Base-by-base conservation (phyloP, 306 rosid genomes). In the Medicago arabica region DNA sequence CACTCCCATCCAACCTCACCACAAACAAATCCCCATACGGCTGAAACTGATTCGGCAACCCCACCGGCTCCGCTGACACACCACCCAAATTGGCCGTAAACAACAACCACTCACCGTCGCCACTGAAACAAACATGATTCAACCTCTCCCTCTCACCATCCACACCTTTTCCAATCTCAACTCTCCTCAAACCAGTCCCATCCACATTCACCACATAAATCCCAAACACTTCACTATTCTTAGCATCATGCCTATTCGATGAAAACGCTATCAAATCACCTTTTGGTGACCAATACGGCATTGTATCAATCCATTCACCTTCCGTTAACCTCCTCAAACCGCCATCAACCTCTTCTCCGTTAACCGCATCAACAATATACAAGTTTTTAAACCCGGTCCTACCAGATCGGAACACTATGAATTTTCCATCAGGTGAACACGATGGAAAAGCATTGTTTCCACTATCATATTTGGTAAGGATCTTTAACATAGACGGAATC, bases 211-310 rank as follows among this genome's bases (percentile, higher is more conserved):
- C 78, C 59, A 88, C 84, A 66, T 89, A 91, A n/a, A 91, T 88
- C 74, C 97, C 86, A 65, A 94, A 94, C 8, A 53, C 79, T 6
- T 77, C 91, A 0, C 2, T 38, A 2, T 91, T 88, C 4, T 38
- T 3, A 0, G 88, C 85, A 3, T 87, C 81, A 49, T 91, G 98
- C 72, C 84, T 77, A 2, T 87, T 94, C 17, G 98, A 94, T 0
- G 97, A 94, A 80, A 91, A 94, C 14, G 94, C 98, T 5, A 94
- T 94, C 31, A 91, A 73, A 64, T 91, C 96, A 39, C 96, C 96
- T 8, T 58, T 86, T 0, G 98, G 98, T 0, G 98, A 94, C 98
- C 98, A 91, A 17, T 78, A 63, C 3, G 98, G 97, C 98, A 94
- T 94, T 3, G 97, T 94, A 66, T 94, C 98, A 12, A 91, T 87